These are phyloP conservation scores for Anisodus tanguticus DNA, from an alignment of 257 asterid genomes.

Conservation along the genomic window DNA sequence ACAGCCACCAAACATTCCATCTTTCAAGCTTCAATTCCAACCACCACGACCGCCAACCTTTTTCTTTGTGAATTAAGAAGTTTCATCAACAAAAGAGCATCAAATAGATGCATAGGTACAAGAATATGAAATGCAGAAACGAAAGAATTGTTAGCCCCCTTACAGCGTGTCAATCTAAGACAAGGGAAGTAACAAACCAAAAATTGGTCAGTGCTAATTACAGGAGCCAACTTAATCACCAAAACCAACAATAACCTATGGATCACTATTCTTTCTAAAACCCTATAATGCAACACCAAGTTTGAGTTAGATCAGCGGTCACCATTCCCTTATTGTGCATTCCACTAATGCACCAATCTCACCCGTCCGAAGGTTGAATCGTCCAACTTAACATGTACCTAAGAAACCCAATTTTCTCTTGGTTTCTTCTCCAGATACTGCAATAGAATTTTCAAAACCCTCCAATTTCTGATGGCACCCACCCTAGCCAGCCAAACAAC, in stretches of 20 bases:
- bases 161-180: conserved; percentile 2
- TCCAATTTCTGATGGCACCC: neutral
- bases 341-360: neutral
- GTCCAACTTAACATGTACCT: neutral
- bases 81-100: conserved; percentile 10
- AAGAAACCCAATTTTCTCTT: conserved; percentile 8
- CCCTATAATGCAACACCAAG: neutral
- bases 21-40: neutral
- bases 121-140: conserved; percentile 5
- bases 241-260: neutral
- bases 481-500: neutral
- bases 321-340: neutral
- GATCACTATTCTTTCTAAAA: neutral
- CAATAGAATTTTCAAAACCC: neutral
- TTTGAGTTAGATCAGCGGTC: neutral
- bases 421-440: neutral
- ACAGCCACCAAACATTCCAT: conserved; percentile 3
- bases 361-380: neutral
- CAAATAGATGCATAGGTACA: neutral
- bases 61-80: neutral
- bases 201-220: neutral
- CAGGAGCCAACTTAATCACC: conserved; percentile 1
- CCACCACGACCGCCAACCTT: neutral
- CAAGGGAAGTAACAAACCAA: neutral
- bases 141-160: neutral